Evolutionary conservation across 192 early-diverging fungal genomes (phyloP).

Genomic region (Coemansia sp.): DNA sequence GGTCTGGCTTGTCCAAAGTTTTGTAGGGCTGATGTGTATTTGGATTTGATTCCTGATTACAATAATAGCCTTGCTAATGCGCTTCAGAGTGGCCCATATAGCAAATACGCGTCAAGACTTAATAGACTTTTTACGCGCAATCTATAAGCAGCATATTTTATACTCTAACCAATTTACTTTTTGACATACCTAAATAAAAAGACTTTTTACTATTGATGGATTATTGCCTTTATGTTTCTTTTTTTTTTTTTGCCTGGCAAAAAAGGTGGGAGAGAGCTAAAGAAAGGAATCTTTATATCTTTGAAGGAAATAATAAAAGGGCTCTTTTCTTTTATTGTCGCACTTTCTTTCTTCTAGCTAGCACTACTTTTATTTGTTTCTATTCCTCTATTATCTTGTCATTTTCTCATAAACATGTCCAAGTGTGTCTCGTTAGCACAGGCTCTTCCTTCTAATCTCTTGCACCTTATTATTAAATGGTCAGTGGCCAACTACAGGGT

Average conservation of each 20-base stretch:
- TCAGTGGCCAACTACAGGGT: neutral
- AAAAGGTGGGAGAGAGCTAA: no score
- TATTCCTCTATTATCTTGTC: neutral
- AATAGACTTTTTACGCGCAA: neutral
- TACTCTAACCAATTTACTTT: neutral
- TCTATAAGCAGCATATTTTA: neutral
- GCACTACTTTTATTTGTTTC: neutral
- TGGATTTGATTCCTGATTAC: neutral
- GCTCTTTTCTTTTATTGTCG: no score
- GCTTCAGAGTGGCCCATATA: neutral
- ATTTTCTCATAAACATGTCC: neutral
- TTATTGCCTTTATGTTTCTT: neutral
- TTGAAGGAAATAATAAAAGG: no score
- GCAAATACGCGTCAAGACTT: neutral
- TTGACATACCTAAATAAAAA: neutral
- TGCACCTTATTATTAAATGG: neutral
- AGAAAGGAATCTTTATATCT: no score
- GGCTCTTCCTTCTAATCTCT: neutral
- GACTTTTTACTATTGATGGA: neutral
- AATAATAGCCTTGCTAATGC: neutral
- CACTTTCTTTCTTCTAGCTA: neutral
- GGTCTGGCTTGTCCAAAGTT: neutral
- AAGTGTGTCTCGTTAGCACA: neutral
- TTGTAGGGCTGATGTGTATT: neutral
- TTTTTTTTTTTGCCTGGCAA: neutral